Base-by-base conservation (phyloP, 306 rosid genomes). In the Trichosanthes truncata region DNA sequence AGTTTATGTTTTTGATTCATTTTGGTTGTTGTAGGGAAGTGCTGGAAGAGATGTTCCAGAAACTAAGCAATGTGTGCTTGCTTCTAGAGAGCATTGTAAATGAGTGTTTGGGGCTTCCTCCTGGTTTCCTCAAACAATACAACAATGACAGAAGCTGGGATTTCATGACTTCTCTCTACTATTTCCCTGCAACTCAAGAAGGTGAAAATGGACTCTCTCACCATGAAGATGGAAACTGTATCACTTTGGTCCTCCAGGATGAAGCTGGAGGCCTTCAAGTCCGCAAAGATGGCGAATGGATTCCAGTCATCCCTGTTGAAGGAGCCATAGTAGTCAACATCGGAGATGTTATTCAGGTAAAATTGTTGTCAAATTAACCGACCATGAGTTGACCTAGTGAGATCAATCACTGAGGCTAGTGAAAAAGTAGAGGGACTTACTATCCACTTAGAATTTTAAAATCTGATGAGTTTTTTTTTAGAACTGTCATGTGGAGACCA, bases 91-190 rank as follows among this genome's bases (percentile, higher is more conserved):
- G 71, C 80, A 87, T 90, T 3, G 33, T 87, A 20, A 88, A 81
- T 7, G 85, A 84, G 6, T 84, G 90, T 68, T 68, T 90, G 80
- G 92, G 90, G 3, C 82, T 90, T 8, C 87, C 89, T 69, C 78
- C 84, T n/a, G 79, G 84, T 40, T 79, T 82, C 38, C 81, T 88
- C 9, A 84, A 80, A 55, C 85, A 85, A 55, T 88, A 65, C 77
- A 88, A 87, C 38, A 0, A 84, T 56, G 90, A 90, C n/a, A 79
- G 91, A 65, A 88, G 79, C 60, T 82, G 86, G 86, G 90, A 90
- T 84, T 62, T 85, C 81, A 77, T 90, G 84, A 51, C 20, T 25
- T 80, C 83, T 0, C 18, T 62, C 35, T 85, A 33, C 74, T 90
- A 88, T 79, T 87, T 63, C 36, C 82, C 90, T 7, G 85, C 90